Evolutionary conservation across 768 basidiomycete genomes (phyloP).

Genomic region (Amylocystis lapponica): DNA sequence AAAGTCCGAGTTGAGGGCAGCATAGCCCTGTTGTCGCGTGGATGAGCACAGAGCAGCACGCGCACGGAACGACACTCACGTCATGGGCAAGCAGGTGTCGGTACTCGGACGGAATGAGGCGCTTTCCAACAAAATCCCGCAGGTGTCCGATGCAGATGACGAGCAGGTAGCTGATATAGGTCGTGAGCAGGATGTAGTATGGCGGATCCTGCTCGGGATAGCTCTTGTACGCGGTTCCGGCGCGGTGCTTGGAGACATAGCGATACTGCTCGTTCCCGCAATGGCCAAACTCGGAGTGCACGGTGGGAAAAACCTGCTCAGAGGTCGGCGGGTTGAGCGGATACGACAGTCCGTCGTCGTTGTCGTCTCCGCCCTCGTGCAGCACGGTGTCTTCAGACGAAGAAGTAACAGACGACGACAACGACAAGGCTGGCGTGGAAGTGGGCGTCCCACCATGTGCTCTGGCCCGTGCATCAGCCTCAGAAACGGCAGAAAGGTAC

Average conservation of each 20-base stretch:
- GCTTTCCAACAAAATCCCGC: slow-evolving; percentile 93
- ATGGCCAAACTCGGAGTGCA: slow-evolving; percentile 92
- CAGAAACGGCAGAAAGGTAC: slow-evolving; percentile 54
- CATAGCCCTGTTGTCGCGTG: slow-evolving; percentile 67
- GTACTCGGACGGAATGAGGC: slow-evolving; percentile 62
- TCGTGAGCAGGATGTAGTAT: slow-evolving; percentile 87
- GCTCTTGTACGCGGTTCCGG: slow-evolving; percentile 40
- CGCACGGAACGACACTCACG: slow-evolving; percentile 43
- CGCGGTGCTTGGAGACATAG: slow-evolving; percentile 57
- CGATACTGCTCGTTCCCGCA: slow-evolving; percentile 74
- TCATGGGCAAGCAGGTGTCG: slow-evolving; percentile 77
- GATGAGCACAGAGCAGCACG: slow-evolving; percentile 3
- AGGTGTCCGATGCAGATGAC: slow-evolving; percentile 90
- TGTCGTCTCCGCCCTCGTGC: slow-evolving; percentile 42
- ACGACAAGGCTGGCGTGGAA: slow-evolving; percentile 66
- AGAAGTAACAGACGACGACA: slow-evolving; percentile 66
- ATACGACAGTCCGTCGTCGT: slow-evolving; percentile 48
- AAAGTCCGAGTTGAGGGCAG: slow-evolving; percentile 95
- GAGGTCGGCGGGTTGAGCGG: slow-evolving; percentile 72
- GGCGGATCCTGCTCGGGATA: slow-evolving; percentile 80
- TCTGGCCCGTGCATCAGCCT: slow-evolving; percentile 66
- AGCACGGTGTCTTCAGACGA: slow-evolving; percentile 66
- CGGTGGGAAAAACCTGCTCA: slow-evolving; percentile 68
- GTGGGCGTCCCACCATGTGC: slow-evolving; percentile 41
- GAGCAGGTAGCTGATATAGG: slow-evolving; percentile 90